Conservation (phyloP, 2,329 filamentous ascomycete species). For the Mycosphaerella sp. region DNA sequence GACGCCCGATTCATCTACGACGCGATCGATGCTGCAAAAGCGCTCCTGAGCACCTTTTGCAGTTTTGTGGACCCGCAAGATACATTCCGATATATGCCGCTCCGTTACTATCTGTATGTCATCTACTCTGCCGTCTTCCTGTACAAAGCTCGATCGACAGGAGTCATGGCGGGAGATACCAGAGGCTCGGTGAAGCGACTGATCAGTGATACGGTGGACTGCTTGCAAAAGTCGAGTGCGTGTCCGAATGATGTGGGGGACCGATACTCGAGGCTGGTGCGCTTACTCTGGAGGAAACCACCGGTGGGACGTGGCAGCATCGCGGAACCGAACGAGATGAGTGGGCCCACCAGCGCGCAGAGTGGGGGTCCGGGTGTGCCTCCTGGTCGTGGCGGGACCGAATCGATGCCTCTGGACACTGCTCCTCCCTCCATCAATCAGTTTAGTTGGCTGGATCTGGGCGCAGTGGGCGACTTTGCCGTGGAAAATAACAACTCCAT, state of each 20-base stretch:
- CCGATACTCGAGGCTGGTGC: slow-evolving; percentile 55
- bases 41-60: slow-evolving; percentile 54
- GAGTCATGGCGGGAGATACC: slow-evolving; percentile 51
- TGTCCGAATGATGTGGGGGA: slow-evolving; percentile 55
- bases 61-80: slow-evolving; percentile 53
- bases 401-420: slow-evolving; percentile 18
- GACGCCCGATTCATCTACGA: slow-evolving; percentile 63
- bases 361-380: slow-evolving; percentile 12
- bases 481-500: slow-evolving; percentile 31
- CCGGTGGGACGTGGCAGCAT: slow-evolving; percentile 24
- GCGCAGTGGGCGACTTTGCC: slow-evolving; percentile 53
- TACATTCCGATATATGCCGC: slow-evolving; percentile 57
- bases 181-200: slow-evolving; percentile 52
- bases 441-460: slow-evolving; percentile 57
- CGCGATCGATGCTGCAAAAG: slow-evolving; percentile 58
- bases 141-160: slow-evolving; percentile 58
- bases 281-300: slow-evolving; percentile 52
- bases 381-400: slow-evolving; percentile 1
- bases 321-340: slow-evolving; percentile 21
- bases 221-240: slow-evolving; percentile 53
- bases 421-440: slow-evolving; percentile 41
- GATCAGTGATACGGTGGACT: slow-evolving; percentile 53
- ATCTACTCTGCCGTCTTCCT: slow-evolving; percentile 61
- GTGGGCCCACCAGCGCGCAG: slow-evolving; percentile 14
- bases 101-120: slow-evolving; percentile 56